Percentiles rank a stretch among this genome's conserved stretches.
phyloP scores from a whole-genome alignment of 768 basidiomycete species.

The Suillus sp. region DNA sequence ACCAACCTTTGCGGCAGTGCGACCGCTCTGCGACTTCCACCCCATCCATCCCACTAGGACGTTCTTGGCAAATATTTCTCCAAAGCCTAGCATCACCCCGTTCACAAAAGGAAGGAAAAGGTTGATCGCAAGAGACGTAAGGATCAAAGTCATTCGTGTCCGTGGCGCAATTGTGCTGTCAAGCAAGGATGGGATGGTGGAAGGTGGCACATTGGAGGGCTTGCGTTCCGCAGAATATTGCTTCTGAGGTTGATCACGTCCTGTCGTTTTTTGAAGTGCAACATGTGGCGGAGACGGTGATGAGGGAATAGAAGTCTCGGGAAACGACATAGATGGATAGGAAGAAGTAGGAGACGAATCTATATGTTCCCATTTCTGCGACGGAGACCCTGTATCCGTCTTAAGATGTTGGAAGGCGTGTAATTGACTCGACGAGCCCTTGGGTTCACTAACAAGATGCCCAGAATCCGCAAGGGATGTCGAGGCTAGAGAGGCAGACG shows the following conservation, averaged over 20 bases:
- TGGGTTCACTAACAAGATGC: constrained; percentile 44
- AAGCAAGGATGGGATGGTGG: constrained; percentile 71
- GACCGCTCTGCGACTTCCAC: constrained; percentile 38
- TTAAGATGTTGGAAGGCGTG: constrained; percentile 34
- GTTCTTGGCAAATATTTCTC: constrained; percentile 88
- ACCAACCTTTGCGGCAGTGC: constrained; percentile 28
- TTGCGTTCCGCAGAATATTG: constrained; percentile 26
- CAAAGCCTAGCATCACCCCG: constrained; percentile 96
- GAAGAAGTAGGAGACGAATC: constrained; percentile 60
- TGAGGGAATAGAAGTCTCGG: constrained; percentile 59
- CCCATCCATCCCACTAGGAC: constrained; percentile 59
- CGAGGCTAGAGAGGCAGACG: constrained; percentile 25
- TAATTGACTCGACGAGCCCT: constrained; percentile 26
- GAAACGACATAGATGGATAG: constrained; percentile 80
- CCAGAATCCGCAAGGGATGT: constrained; percentile 40
- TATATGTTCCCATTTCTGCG: constrained; percentile 77
- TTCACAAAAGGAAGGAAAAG: constrained; percentile 87
- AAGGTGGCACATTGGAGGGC: constrained; percentile 33
- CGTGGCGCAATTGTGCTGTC: constrained; percentile 64
- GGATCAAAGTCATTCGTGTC: constrained; percentile 55
- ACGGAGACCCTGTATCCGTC: constrained; percentile 29
- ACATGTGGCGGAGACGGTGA: constrained; percentile 38
- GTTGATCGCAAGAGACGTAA: constrained; percentile 82
- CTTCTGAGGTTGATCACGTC: constrained; percentile 31
- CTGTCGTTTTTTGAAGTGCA: constrained; percentile 21